Base-by-base conservation (phyloP, 116 monocot genomes). In the Dioscorea cayenensis region DNA sequence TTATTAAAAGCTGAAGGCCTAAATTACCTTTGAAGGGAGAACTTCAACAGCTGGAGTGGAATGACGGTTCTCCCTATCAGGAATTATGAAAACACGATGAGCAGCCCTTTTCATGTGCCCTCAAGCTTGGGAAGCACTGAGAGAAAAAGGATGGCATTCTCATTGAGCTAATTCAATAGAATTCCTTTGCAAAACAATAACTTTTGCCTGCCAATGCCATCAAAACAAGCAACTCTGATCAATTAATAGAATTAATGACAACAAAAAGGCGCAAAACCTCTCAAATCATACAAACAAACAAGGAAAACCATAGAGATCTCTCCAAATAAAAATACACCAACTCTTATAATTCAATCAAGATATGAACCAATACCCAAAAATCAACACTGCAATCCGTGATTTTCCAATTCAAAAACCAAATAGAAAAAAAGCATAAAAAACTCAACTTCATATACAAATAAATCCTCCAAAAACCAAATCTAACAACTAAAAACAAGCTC, bases 1-100 rank as follows among this genome's bases (percentile, higher is more conserved):
- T 32, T 1, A n/a, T 5, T 55, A 18, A 55, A 55, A 18, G 17
- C 55, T 16, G 18, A 55, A 21, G 23, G 6, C 11, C 35, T 18
- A 1, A n/a, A 16, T 5, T 69, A 91, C 95, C 92, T 90, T 92
- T 28, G 95, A 78, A 64, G 95, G 87, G 22, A 92, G 43, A 21
- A 95, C 82, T 73, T 95, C 95, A 17, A 95, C 92, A 21, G 95
- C 95, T 21, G 92, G 90, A 10, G 90, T 87, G 63, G 95, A 85
- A 48, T 87, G 71, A 61, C 72, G 79, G 12, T 73, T 60, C 75
- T 92, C 92, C 65, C 77, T 85, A n/a, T 92, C 92, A 38, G 80
- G 32, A 67, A 82, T 77, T 60, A 81, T 71, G 61, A 85, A 64
- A 49, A 73, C 64, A 43, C 85, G 79, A 73, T 67, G 73, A 60